phyloP scores from a whole-genome alignment of 2,329 filamentous ascomycete genomes.

The Fusarium coicis region DNA sequence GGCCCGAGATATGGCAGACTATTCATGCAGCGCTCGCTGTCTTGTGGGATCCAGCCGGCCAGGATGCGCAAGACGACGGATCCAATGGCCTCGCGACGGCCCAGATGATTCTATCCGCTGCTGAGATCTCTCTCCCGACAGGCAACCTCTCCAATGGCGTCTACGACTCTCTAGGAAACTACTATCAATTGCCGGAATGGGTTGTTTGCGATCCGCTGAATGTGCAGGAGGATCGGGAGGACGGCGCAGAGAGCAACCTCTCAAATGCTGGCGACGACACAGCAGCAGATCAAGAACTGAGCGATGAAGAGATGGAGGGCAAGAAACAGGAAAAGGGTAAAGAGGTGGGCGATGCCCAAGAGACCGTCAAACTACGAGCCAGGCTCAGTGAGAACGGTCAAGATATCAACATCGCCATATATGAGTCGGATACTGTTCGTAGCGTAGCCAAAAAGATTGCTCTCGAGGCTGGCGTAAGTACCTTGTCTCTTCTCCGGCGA shows the following conservation, averaged over 20 bases:
- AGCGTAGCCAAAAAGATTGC: slow-evolving; percentile 71
- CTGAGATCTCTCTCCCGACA: slow-evolving; percentile 78
- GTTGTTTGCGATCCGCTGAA: slow-evolving; percentile 75
- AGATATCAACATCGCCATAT: slow-evolving; percentile 70
- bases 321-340: slow-evolving; percentile 70
- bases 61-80: slow-evolving; percentile 51
- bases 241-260: slow-evolving; percentile 46
- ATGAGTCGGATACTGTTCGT: slow-evolving; percentile 71
- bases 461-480: slow-evolving; percentile 71
- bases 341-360: slow-evolving; percentile 61
- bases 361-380: slow-evolving; percentile 68
- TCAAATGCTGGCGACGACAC: slow-evolving; percentile 53
- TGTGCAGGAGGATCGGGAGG: slow-evolving; percentile 53
- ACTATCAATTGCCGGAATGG: slow-evolving; percentile 75
- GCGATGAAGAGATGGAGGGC: slow-evolving; percentile 50
- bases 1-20: slow-evolving; percentile 82
- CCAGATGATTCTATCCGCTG: slow-evolving; percentile 83
- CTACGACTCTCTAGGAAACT: slow-evolving; percentile 76
- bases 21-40: slow-evolving; percentile 74
- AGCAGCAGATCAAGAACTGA: slow-evolving; percentile 55
- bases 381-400: slow-evolving; percentile 73
- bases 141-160: slow-evolving; percentile 77
- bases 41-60: slow-evolving; percentile 67
- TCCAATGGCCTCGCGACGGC: slow-evolving; percentile 69
- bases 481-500: not conserved